Evolutionary conservation across 805 yeast genomes (phyloP).

Genomic region (Monosporozyma unispora): DNA sequence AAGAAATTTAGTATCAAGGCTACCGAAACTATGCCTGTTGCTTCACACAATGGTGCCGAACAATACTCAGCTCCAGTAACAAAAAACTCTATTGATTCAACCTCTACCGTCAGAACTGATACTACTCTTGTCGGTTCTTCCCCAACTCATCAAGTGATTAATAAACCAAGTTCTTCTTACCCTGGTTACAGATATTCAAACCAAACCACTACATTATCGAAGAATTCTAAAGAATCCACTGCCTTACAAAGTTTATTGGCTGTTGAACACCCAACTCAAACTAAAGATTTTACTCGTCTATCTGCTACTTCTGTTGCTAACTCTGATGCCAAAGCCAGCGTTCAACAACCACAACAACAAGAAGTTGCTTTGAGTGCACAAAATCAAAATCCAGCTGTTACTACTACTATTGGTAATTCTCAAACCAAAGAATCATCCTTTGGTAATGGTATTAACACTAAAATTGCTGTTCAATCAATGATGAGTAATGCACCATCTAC

Average conservation of each 20-base stretch:
- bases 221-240: too few species aligned
- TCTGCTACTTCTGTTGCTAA: background rate
- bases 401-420: constrained; percentile 54
- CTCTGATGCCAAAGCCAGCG: background rate
- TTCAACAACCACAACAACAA: background rate
- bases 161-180: too few species aligned
- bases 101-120: too few species aligned
- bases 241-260: too few species aligned
- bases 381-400: constrained; percentile 43
- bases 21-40: too few species aligned
- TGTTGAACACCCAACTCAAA: background rate
- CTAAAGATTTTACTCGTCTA: background rate
- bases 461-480: background rate
- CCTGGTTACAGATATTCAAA: background rate
- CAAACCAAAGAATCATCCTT: background rate
- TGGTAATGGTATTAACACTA: background rate
- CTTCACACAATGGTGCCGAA: too few species aligned
- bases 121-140: too few species aligned
- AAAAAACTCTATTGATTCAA: too few species aligned
- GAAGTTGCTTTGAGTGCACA: background rate
- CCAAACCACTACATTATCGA: background rate
- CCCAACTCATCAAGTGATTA: too few species aligned
- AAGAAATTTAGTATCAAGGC: background rate
- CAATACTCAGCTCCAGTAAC: too few species aligned
- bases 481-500: background rate